These are phyloP conservation scores for Penicilliopsis zonata DNA, from an alignment of 495 filamentous ascomycete genomes.

Conservation along the genomic window DNA sequence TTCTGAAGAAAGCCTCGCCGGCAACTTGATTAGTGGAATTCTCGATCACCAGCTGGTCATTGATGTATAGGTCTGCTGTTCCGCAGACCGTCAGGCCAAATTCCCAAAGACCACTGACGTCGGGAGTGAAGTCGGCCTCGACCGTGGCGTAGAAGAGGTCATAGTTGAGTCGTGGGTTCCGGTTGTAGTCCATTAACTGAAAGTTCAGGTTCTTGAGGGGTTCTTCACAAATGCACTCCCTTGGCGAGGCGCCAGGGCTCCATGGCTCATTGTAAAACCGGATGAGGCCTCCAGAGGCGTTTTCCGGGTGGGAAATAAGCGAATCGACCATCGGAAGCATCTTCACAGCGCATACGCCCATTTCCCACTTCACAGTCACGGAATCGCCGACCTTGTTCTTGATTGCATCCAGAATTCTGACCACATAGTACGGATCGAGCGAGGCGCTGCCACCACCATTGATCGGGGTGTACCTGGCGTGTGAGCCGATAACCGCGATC, in stretches of 20 bases:
- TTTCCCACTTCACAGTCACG: slow-evolving; percentile 36
- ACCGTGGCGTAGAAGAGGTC: slow-evolving; percentile 39
- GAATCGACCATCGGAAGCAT: slow-evolving; percentile 41
- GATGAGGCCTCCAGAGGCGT: too few species aligned
- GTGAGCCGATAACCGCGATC: slow-evolving; percentile 68
- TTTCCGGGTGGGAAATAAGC: slow-evolving; percentile 30
- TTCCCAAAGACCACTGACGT: slow-evolving; percentile 49
- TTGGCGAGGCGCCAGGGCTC: too few species aligned
- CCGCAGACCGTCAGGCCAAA: slow-evolving; percentile 62
- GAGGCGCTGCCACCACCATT: slow-evolving; percentile 69
- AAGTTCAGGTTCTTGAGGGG: too few species aligned
- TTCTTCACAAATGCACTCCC: too few species aligned
- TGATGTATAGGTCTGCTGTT: slow-evolving; percentile 52
- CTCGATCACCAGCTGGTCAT: slow-evolving; percentile 56
- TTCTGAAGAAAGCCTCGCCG: slow-evolving; percentile 45
- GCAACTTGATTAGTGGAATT: slow-evolving; percentile 41
- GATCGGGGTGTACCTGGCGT: slow-evolving; percentile 55
- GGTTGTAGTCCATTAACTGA: slow-evolving; percentile 45
- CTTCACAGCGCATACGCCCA: slow-evolving; percentile 44
- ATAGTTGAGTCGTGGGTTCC: slow-evolving; percentile 29
- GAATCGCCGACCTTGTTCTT: slow-evolving; percentile 39
- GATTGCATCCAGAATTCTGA: slow-evolving; percentile 51
- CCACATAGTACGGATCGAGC: slow-evolving; percentile 61
- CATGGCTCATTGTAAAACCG: slow-evolving; percentile 41
- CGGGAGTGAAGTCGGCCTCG: slow-evolving; percentile 39